Evolutionary conservation across 352 stramenopile species (phyloP).

Genomic region (Globisporangium yorkense): DNA sequence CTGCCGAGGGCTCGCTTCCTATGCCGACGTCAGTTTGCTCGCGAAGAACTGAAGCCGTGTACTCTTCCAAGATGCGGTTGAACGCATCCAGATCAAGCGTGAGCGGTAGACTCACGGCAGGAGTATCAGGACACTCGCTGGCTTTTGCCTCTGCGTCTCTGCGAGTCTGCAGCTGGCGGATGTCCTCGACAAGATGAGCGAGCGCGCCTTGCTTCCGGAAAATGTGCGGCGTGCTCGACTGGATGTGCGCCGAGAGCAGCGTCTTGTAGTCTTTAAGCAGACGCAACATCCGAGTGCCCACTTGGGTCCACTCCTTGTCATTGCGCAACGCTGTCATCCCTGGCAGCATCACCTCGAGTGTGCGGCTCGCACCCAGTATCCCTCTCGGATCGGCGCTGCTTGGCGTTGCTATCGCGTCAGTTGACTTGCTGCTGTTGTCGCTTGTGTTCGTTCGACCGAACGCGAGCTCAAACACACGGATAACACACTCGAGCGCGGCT

Average conservation of each 20-base stretch:
- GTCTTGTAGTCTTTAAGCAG: constrained; percentile 33
- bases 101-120: neutral
- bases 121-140: neutral
- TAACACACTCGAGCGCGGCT: constrained; percentile 22
- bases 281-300: constrained; percentile 18
- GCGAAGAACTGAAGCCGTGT: constrained; percentile 16
- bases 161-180: constrained; percentile 7
- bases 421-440: neutral
- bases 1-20: neutral
- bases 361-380: constrained; percentile 26
- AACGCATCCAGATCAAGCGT: constrained; percentile 14
- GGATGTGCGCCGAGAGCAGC: constrained; percentile 33
- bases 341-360: constrained; percentile 20
- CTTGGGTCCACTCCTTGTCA: constrained; percentile 5
- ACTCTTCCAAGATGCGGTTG: constrained; percentile 24
- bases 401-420: neutral
- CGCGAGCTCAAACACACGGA: constrained; percentile 27
- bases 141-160: neutral
- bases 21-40: constrained; percentile 2
- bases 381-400: neutral
- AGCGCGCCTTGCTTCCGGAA: constrained; percentile 37
- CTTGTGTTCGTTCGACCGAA: neutral
- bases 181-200: constrained; percentile 26
- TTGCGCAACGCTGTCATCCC: constrained; percentile 3
- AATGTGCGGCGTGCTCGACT: constrained; percentile 36